Base-by-base conservation (phyloP, 495 filamentous ascomycete genomes). In the Apodospora peruviana region DNA sequence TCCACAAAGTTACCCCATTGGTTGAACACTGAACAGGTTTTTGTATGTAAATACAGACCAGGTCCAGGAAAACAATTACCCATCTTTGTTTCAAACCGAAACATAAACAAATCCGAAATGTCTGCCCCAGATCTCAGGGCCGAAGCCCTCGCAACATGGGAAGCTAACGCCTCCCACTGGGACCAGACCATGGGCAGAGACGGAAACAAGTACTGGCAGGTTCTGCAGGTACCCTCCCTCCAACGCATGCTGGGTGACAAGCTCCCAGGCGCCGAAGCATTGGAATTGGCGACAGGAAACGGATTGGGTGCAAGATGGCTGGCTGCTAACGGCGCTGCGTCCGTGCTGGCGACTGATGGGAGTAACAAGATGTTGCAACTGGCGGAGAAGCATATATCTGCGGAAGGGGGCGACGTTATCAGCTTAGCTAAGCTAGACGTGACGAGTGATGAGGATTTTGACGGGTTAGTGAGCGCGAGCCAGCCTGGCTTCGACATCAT, bases 251-350 rank as follows among this genome's bases (percentile, higher is more conserved):
- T 71, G 1, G 48, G 43, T 5, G 23, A 46, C 0, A 41, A 53
- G 10, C 47, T 65, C 8, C 37, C 49, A 16, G 56, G 49, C n/a
- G 56, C 52, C 18, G 47, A 42, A 5, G 60, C 67, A 2, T 61
- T 73, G 14, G 69, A 74, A 8, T 50, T 74, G 16, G 63, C 69
- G 0, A 72, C 66, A 3, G 71, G 71, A 16, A 74, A 74, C 38
- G 69, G 71, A 11, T 55, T 70, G 8, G 60, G 64, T 32, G 66
- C 69, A 11, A 59, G 71, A 12, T 68, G 61, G 60, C 39, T 74
- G 10, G 53, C 50, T 4, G 47, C 42, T 3, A 36, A 56, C 14
- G 70, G 67, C 5, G 58, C 60, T 1, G 39, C 25, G 0, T 40
- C 24, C 3, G 67, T 73, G 12, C 16, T 64, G n/a, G 71, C 67